phyloP scores from a whole-genome alignment of 2,329 filamentous ascomycete genomes.

The Rutstroemia sp. region DNA sequence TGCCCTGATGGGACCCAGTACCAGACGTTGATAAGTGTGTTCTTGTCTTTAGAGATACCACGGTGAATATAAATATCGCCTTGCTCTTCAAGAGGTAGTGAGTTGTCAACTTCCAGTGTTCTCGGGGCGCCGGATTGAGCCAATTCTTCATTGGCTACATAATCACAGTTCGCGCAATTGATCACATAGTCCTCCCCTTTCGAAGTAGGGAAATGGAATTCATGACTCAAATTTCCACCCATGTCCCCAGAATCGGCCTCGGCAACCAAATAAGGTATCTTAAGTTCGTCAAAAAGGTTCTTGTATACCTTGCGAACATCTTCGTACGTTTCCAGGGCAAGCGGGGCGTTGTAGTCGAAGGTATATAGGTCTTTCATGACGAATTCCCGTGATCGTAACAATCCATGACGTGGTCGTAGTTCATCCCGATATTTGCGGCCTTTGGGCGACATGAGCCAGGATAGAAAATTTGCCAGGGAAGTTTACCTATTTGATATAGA shows the following conservation, averaged over 20 bases:
- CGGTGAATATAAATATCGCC: slow-evolving; percentile 40
- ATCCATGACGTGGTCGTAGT: slow-evolving; percentile 75
- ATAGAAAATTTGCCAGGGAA: no score
- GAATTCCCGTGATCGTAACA: slow-evolving; percentile 85
- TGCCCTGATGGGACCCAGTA: background rate
- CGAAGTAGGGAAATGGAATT: slow-evolving; percentile 77
- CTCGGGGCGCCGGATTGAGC: slow-evolving; percentile 35
- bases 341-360: slow-evolving; percentile 63
- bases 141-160: slow-evolving; percentile 85
- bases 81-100: background rate
- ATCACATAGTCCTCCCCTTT: slow-evolving; percentile 84
- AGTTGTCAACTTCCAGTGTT: background rate
- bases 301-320: slow-evolving; percentile 68
- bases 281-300: slow-evolving; percentile 73
- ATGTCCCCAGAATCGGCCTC: slow-evolving; percentile 94
- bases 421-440: slow-evolving; percentile 94
- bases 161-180: slow-evolving; percentile 64
- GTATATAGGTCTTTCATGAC: slow-evolving; percentile 98
- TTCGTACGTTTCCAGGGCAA: slow-evolving; percentile 75
- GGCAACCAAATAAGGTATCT: slow-evolving; percentile 75
- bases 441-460: slow-evolving; percentile 27
- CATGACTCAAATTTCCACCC: slow-evolving; percentile 87
- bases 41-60: slow-evolving; percentile 60
- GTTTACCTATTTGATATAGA: slow-evolving; percentile 79
- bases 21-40: slow-evolving; percentile 63